These are phyloP conservation scores for Alternaria metachromatica DNA, from an alignment of 2,329 filamentous ascomycete species.

Conservation along the genomic window DNA sequence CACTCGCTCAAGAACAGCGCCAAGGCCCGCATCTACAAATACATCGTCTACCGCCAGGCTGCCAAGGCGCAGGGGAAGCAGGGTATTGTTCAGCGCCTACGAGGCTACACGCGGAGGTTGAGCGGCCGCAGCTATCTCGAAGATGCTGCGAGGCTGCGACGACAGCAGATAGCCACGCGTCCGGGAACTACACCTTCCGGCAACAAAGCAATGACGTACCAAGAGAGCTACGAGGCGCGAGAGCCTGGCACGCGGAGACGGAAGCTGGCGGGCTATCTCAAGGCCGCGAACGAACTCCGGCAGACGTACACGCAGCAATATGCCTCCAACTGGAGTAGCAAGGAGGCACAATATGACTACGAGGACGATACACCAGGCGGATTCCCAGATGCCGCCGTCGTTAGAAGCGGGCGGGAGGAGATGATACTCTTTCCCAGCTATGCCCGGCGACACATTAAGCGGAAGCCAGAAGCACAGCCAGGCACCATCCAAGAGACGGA, in stretches of 20 bases:
- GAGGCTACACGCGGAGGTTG: conserved; percentile 41
- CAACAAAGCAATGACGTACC: conserved; percentile 37
- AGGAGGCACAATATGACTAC: conserved; percentile 53
- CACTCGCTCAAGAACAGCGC: conserved; percentile 72
- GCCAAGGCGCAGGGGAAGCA: conserved; percentile 38
- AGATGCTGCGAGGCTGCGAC: conserved; percentile 42
- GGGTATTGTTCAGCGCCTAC: conserved; percentile 40
- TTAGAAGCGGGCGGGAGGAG: conserved; percentile 81
- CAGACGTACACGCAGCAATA: conserved; percentile 69
- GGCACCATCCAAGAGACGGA: conserved; percentile 47
- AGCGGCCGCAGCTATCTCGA: conserved; percentile 36
- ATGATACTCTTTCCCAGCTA: conserved; percentile 97
- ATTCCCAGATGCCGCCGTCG: conserved; percentile 85
- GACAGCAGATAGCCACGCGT: conserved; percentile 40
- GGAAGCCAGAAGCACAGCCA: conserved; percentile 46
- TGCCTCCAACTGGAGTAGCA: conserved; percentile 55
- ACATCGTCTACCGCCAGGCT: conserved; percentile 69
- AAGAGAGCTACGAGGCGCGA: conserved; percentile 49
- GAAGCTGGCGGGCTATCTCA: conserved; percentile 77
- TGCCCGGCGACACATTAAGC: conserved; percentile 72
- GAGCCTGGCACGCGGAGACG: conserved; percentile 76
- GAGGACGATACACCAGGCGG: conserved; percentile 69
- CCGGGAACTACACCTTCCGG: conserved; percentile 30
- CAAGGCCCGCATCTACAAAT: conserved; percentile 79
- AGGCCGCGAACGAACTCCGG: conserved; percentile 73